These are phyloP conservation scores for Flueggea neowawraea DNA, from an alignment of 441 rosid genomes.

Conservation along the genomic window DNA sequence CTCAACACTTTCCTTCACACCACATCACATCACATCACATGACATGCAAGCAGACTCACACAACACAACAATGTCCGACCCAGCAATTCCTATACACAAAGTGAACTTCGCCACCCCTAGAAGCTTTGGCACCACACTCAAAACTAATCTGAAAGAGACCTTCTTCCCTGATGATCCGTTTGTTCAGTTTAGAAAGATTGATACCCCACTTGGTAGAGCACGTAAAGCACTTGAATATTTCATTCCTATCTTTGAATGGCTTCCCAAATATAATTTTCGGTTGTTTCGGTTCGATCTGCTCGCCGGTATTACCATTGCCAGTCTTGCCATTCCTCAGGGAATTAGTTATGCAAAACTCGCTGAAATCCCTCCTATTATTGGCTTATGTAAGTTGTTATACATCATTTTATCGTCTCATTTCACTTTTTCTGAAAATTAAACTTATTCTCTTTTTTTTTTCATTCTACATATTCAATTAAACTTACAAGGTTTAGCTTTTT, in stretches of 20 bases:
- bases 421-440: not conserved
- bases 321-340: constrained; percentile 94
- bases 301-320: constrained; percentile 87
- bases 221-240: constrained; percentile 53
- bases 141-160: constrained; percentile 57
- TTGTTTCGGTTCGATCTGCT: constrained; percentile 58
- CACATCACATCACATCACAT: not conserved
- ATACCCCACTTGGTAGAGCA: constrained; percentile 6
- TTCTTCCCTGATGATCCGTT: constrained; percentile 89
- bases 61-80: not conserved
- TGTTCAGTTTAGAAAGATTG: constrained; percentile 35
- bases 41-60: not conserved
- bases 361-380: constrained; percentile 68
- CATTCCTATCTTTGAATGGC: constrained; percentile 78
- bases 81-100: constrained; percentile 16
- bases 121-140: constrained; percentile 35
- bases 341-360: constrained; percentile 93
- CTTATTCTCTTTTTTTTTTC: no score
- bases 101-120: constrained; percentile 55
- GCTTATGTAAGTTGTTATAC: constrained; percentile 55
- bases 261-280: constrained; percentile 50
- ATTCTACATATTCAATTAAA: no score
- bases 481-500: no score
- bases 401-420: not conserved
- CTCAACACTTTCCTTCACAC: not conserved